Evolutionary conservation across 1,284 basidiomycete genomes (phyloP), one percentile per base, ranked within the genome.

Genomic region (Ustilago bromivora): DNA sequence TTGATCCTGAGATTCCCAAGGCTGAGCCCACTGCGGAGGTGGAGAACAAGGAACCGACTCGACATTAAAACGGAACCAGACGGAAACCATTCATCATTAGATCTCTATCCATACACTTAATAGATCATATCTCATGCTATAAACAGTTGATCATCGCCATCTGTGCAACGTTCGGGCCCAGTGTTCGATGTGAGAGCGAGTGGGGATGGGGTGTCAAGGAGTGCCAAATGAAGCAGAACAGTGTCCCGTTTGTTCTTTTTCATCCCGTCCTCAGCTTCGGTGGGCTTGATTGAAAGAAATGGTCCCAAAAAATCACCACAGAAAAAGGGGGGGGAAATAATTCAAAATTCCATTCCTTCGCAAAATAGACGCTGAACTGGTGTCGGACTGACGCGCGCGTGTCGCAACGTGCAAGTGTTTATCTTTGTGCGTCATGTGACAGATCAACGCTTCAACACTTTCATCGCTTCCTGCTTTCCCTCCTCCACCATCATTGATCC

Each of bases 1-100:
- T 28, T 11, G 64, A 76, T 34, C 51, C 46, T n/a, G 75, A 77
- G 13, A 57, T 65, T 55, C 65, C 65, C 7, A 38, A 55, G 9
- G 15, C 46, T 13, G 28, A 17, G 4, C 11, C 38, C 7, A 11
- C 62, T 35, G 55, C 13, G 23, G 64, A 63, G n/a, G 61, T 64
- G 17, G 17, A 59, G 12, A 19, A 32, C n/a, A 53, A 32, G 28
- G 28, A 19, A 28, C 12, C n/a, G 12, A 7, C 52, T 53, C 40
- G 36, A 10, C 36, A 38, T 2, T 38, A 13, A 38, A 38, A 38
- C 36, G 36, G 36, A 9, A 43, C n/a, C 15, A 43, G 13, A 43
- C 3, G 40, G 40, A 43, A 15, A 43, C 13, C 40, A 43, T 43
- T 43, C 4, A 7, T 43, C 6, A 17, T 15, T 43, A 43, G 40